These are phyloP conservation scores for Aspergillus tamarii DNA, from an alignment of 2,329 filamentous ascomycete genomes.

Conservation along the genomic window DNA sequence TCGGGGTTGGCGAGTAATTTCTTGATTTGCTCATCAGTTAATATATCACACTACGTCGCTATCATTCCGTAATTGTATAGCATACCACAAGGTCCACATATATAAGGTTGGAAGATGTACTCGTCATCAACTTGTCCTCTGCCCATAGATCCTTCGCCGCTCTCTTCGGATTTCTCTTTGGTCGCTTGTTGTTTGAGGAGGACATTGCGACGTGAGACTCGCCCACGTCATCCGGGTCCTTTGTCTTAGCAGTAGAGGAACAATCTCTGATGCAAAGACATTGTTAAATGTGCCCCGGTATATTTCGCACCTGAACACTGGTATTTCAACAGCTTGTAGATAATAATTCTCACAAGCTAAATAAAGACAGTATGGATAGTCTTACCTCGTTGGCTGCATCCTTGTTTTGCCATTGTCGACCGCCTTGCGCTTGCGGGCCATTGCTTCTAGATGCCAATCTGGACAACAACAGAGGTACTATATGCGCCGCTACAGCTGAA, in stretches of 20 bases:
- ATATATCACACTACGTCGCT: background rate
- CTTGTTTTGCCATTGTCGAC: constrained; percentile 36
- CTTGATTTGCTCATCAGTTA: constrained; percentile 24
- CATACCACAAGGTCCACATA: constrained; percentile 44
- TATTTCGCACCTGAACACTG: background rate
- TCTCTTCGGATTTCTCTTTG: constrained; percentile 38
- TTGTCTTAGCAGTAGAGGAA: constrained; percentile 30
- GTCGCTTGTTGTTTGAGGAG: constrained; percentile 25
- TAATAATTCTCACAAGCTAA: background rate
- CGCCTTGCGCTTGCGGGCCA: constrained; percentile 41
- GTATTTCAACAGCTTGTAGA: background rate
- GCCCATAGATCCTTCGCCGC: constrained; percentile 41
- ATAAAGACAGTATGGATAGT: background rate
- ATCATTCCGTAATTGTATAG: background rate
- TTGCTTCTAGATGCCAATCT: constrained; percentile 23
- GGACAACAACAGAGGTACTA: constrained; percentile 14
- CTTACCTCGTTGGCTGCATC: constrained; percentile 25
- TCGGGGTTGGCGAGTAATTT: constrained; percentile 44
- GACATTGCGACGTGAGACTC: constrained; percentile 32
- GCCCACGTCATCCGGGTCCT: constrained; percentile 28
- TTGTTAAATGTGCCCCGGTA: constrained; percentile 7
- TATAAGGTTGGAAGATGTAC: constrained; percentile 39
- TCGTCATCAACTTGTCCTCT: constrained; percentile 44
- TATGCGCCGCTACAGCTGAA: constrained; percentile 5
- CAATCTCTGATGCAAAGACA: constrained; percentile 28